Conservation (phyloP, 768 basidiomycete genomes). For the Hygrophorus pudorinus region DNA sequence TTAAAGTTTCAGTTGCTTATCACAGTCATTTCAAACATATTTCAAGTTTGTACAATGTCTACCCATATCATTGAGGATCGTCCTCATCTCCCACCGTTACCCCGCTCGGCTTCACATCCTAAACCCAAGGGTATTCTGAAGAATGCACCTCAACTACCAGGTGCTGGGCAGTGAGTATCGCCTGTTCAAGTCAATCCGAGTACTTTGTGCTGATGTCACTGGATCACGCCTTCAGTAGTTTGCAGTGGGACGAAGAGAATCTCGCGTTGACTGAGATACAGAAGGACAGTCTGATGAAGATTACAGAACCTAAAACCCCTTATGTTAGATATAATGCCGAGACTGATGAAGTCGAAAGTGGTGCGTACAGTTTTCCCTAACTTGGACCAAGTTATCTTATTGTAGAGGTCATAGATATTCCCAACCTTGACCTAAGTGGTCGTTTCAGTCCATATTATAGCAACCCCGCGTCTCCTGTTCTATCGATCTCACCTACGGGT, state of each 20-base stretch:
- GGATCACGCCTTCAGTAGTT: conserved; percentile 32
- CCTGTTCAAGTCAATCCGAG: conserved; percentile 2
- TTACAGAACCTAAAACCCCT: conserved; percentile 95
- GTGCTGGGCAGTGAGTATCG: conserved; percentile 39
- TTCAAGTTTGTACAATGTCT: conserved; percentile 12
- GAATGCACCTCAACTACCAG: conserved; percentile 50
- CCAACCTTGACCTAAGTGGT: conserved; percentile 55
- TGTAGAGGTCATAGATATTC: conserved; percentile 53
- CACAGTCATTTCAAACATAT: background rate
- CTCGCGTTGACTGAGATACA: conserved; percentile 85
- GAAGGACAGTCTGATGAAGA: conserved; percentile 97
- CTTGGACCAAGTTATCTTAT: conserved; percentile 1
- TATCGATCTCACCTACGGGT: conserved; percentile 46
- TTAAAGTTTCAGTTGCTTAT: background rate
- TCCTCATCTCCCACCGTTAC: conserved; percentile 36
- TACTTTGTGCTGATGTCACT: conserved; percentile 6
- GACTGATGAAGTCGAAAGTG: conserved; percentile 77
- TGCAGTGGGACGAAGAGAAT: conserved; percentile 96
- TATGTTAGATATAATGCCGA: conserved; percentile 87
- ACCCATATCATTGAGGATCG: conserved; percentile 31
- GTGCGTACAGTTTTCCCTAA: conserved; percentile 30
- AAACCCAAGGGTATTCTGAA: conserved; percentile 87
- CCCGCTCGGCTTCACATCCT: conserved; percentile 54
- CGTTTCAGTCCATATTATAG: conserved; percentile 25
- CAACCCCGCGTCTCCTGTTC: conserved; percentile 26